Conservation (phyloP, 192 early-diverging fungal genomes). For the Linnemannia elongata region DNA sequence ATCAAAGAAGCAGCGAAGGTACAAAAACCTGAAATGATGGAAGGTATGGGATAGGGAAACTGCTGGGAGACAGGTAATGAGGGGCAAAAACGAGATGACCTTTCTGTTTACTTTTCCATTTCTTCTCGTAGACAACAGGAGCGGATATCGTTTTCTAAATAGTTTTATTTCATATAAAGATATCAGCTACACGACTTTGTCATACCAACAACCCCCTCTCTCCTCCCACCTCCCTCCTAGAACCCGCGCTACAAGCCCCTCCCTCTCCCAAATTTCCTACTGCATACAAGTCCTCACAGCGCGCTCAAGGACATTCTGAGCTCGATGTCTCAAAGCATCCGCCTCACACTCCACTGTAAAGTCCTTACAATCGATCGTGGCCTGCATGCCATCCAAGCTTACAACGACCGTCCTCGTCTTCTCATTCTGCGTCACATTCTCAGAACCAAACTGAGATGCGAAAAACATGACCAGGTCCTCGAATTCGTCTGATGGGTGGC, state of each 20-base stretch:
- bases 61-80: too few species aligned
- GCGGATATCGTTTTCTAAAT: too few species aligned
- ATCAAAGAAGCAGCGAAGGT: too few species aligned
- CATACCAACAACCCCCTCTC: too few species aligned
- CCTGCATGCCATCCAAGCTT: slow-evolving; percentile 35
- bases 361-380: slow-evolving; percentile 33
- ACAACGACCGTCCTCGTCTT: slow-evolving; percentile 25
- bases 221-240: background rate
- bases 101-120: too few species aligned
- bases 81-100: too few species aligned
- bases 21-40: too few species aligned
- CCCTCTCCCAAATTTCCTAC: background rate
- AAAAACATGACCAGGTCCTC: slow-evolving; percentile 55
- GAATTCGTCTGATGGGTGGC: slow-evolving; percentile 33
- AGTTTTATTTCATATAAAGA: too few species aligned
- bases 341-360: slow-evolving; percentile 44
- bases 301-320: slow-evolving; percentile 52
- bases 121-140: too few species aligned
- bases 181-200: too few species aligned
- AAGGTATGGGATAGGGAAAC: too few species aligned
- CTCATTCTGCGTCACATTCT: slow-evolving; percentile 41
- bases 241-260: background rate
- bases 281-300: slow-evolving; percentile 48
- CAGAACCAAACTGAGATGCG: slow-evolving; percentile 41
- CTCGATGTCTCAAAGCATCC: slow-evolving; percentile 39